Conservation (phyloP, 202 grass and related monocot species). For the Carex sylvatica region DNA sequence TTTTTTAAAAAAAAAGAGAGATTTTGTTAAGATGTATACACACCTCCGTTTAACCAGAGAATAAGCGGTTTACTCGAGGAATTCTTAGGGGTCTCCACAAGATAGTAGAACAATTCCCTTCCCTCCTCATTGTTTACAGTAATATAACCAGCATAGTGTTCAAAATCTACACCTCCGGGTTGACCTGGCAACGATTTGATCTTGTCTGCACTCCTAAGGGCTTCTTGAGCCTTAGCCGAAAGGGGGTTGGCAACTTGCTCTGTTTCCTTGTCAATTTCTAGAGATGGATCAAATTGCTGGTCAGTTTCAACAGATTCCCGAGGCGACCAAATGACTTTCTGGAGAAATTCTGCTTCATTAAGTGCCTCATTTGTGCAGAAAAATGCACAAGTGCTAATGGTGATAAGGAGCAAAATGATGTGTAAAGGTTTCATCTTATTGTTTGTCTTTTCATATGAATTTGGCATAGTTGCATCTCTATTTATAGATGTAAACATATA, state of each 20-base stretch:
- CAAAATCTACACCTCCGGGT: slow-evolving; percentile 46
- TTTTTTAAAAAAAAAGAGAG: background rate
- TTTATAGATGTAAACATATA: background rate
- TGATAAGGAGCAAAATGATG: slow-evolving; percentile 29
- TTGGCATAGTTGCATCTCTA: background rate
- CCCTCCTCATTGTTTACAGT: slow-evolving; percentile 41
- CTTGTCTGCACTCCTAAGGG: slow-evolving; percentile 40
- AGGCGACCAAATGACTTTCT: slow-evolving; percentile 19
- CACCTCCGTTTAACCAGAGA: slow-evolving; percentile 78
- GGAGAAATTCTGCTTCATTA: slow-evolving; percentile 16
- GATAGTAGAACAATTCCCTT: slow-evolving; percentile 73
- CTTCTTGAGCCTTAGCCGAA: slow-evolving; percentile 1
- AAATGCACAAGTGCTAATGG: slow-evolving; percentile 18
- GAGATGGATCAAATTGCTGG: background rate
- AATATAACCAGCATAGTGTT: slow-evolving; percentile 63
- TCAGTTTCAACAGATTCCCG: background rate
- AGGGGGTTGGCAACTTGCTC: background rate
- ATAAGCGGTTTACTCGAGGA: slow-evolving; percentile 51
- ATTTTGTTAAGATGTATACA: background rate
- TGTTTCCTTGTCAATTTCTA: background rate
- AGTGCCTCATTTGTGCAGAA: slow-evolving; percentile 22
- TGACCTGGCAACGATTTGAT: slow-evolving; percentile 47
- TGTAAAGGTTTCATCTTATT: slow-evolving; percentile 18
- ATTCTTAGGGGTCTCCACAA: slow-evolving; percentile 43
- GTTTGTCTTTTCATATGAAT: background rate